Evolutionary conservation across 768 basidiomycete species (phyloP).

Genomic region (Collybiopsis confluens): DNA sequence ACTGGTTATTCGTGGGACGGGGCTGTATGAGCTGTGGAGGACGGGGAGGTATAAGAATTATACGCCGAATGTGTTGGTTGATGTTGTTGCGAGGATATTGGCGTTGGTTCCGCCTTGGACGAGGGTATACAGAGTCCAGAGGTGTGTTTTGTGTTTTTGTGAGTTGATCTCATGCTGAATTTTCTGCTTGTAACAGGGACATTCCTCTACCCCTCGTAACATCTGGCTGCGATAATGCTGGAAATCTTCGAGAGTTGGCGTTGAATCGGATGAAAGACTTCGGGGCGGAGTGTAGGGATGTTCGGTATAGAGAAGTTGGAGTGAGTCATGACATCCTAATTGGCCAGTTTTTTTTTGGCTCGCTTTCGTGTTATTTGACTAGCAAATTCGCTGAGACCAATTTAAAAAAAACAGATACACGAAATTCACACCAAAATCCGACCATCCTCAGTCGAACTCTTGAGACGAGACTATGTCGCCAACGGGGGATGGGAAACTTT

Average conservation of each 20-base stretch:
- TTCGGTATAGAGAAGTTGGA: conserved; percentile 96
- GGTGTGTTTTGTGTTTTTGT: conserved; percentile 37
- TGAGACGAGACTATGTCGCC: conserved; percentile 92
- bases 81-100: conserved; percentile 93
- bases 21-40: conserved; percentile 92
- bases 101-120: conserved; percentile 99
- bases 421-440: conserved; percentile 98
- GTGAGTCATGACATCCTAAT: conserved; percentile 45
- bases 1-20: conserved; percentile 94
- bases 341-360: too few species aligned
- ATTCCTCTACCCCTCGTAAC: conserved; percentile 96
- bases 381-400: too few species aligned
- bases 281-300: conserved; percentile 95
- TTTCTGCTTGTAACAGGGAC: conserved; percentile 50
- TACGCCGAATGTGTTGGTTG: conserved; percentile 96
- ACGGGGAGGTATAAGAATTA: conserved; percentile 99
- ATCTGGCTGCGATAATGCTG: conserved; percentile 96
- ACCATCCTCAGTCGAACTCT: conserved; percentile 91
- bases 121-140: conserved; percentile 94
- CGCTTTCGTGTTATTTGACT: too few species aligned
- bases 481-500: conserved; percentile 99
- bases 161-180: not conserved
- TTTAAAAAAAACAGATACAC: too few species aligned
- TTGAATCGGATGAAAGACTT: conserved; percentile 99
- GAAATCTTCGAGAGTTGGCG: conserved; percentile 93